Percentiles rank a stretch among this genome's conserved stretches.
phyloP scores from a whole-genome alignment of 768 basidiomycete genomes.

The Mycena amicta region DNA sequence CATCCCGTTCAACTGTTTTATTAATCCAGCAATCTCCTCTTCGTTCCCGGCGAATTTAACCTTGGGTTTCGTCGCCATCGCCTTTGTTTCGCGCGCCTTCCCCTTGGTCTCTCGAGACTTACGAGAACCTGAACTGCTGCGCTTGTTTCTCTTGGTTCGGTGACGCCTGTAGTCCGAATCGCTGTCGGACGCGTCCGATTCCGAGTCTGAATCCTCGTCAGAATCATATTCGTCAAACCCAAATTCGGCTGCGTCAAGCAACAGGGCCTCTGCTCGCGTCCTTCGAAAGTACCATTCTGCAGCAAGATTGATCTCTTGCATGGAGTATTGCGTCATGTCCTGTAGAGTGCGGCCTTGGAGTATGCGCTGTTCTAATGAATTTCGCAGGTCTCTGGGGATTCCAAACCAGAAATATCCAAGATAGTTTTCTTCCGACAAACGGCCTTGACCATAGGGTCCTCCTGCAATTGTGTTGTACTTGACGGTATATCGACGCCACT shows the following conservation, averaged over 20 bases:
- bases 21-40: slow-evolving; percentile 12
- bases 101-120: not conserved
- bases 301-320: not conserved
- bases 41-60: not conserved
- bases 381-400: not conserved
- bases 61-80: not conserved
- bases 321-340: slow-evolving; percentile 3
- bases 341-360: not conserved
- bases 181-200: not conserved
- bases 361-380: not conserved
- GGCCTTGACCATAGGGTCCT: not conserved
- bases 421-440: not conserved
- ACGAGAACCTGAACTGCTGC: not conserved
- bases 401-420: slow-evolving; percentile 17
- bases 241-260: not conserved
- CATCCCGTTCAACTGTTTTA: slow-evolving; percentile 16
- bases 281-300: slow-evolving; percentile 8
- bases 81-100: too few species aligned
- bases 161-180: not conserved
- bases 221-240: not conserved
- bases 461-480: slow-evolving; percentile 19
- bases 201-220: not conserved
- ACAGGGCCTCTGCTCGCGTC: not conserved
- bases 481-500: slow-evolving; percentile 12
- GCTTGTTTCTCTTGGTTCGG: not conserved